These are phyloP conservation scores for Plantago elongata DNA, from an alignment of 257 asterid species.

Conservation along the genomic window DNA sequence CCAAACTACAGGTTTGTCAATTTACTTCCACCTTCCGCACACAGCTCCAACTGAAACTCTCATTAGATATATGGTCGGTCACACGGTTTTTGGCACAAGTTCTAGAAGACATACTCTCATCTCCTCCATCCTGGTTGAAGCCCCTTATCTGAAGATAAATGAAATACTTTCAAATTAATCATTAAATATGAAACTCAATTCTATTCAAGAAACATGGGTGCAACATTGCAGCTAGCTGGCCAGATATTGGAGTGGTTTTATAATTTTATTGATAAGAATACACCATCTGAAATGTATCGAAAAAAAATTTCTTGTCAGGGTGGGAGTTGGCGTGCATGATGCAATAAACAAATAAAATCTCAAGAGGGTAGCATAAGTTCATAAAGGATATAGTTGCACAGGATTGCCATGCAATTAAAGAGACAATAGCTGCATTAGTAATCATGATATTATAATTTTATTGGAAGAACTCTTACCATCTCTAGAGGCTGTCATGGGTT, in stretches of 20 bases:
- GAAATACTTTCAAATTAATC: no score
- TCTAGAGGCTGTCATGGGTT: conserved; percentile 44
- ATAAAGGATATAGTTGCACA: background rate
- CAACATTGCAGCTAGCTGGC: no score
- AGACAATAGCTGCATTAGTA: no score
- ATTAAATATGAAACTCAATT: no score
- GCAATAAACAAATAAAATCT: no score
- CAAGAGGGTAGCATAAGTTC: background rate
- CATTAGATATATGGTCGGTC: conserved; percentile 17
- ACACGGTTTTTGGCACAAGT: conserved; percentile 12
- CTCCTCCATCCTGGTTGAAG: conserved; percentile 93
- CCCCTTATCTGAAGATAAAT: conserved; percentile 52
- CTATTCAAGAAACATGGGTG: no score
- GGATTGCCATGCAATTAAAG: background rate
- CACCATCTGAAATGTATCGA: no score
- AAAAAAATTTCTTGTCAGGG: no score
- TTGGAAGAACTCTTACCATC: conserved; percentile 48
- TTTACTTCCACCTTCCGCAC: conserved; percentile 25
- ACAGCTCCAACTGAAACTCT: conserved; percentile 28
- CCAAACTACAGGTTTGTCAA: conserved; percentile 26
- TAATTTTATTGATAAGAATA: no score
- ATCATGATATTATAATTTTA: no score
- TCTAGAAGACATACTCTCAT: conserved; percentile 36
- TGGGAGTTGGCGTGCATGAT: no score
- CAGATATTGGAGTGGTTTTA: no score